Percentiles rank a stretch among this genome's conserved stretches.
phyloP scores from a whole-genome alignment of 2,329 filamentous ascomycete genomes.

The Neonectria magnoliae region DNA sequence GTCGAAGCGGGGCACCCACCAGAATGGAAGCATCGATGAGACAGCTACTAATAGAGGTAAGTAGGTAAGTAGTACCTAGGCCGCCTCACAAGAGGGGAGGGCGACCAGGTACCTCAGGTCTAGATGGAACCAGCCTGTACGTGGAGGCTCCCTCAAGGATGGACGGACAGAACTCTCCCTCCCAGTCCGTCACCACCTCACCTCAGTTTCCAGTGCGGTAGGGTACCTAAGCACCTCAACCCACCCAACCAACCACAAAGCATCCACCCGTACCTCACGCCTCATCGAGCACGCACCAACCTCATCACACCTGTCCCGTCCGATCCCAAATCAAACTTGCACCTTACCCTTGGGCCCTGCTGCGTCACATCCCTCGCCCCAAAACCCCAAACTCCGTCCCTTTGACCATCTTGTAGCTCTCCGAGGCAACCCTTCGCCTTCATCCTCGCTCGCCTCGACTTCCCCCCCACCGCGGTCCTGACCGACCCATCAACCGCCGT shows the following conservation, averaged over 20 bases:
- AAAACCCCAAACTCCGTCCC: conserved; percentile 25
- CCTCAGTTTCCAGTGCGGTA: not conserved
- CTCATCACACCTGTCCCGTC: conserved; percentile 39
- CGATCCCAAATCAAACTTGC: conserved; percentile 37
- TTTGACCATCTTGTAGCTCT: conserved; percentile 26
- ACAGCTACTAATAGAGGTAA: too few relatives aligned
- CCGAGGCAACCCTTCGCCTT: conserved; percentile 22
- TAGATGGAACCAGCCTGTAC: not conserved
- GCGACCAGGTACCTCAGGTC: conserved; percentile 6
- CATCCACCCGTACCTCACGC: conserved; percentile 26
- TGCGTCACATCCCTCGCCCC: conserved; percentile 37
- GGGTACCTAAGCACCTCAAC: conserved; percentile 15
- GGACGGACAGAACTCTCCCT: conserved; percentile 7
- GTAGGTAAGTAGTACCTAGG: too few relatives aligned
- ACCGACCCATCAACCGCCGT: conserved; percentile 17
- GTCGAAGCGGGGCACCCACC: not conserved
- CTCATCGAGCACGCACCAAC: conserved; percentile 27
- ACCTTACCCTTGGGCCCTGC: conserved; percentile 34
- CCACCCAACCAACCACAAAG: conserved; percentile 26
- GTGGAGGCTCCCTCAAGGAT: not conserved
- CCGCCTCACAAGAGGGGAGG: not conserved
- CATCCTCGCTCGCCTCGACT: conserved; percentile 11
- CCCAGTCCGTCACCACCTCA: not conserved
- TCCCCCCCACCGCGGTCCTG: conserved; percentile 12
- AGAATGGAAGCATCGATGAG: not conserved